Evolutionary conservation across 2,329 filamentous ascomycete genomes (phyloP).

Genomic region (Lithohypha guttulata): DNA sequence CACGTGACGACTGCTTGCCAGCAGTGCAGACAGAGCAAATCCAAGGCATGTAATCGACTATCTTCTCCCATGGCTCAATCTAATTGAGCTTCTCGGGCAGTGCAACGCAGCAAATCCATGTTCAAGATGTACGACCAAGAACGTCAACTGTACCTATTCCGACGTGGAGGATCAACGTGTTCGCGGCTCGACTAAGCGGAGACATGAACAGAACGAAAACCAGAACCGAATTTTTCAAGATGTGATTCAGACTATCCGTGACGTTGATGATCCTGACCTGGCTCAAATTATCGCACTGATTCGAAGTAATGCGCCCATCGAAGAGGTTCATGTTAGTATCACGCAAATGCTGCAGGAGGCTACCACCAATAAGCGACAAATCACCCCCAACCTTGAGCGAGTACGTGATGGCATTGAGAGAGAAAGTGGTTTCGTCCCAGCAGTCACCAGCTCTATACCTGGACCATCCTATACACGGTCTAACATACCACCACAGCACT

Average conservation of each 20-base stretch:
- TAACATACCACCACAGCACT: not conserved
- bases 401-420: too few species aligned
- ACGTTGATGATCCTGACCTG: constrained; percentile 22
- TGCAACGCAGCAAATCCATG: constrained; percentile 28
- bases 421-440: too few species aligned
- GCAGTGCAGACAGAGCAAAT: too few species aligned
- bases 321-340: constrained; percentile 23
- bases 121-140: constrained; percentile 25
- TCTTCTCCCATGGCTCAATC: too few species aligned
- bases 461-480: constrained; percentile 1
- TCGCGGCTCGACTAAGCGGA: constrained; percentile 29
- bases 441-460: too few species aligned
- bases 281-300: constrained; percentile 24
- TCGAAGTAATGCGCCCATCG: constrained; percentile 22
- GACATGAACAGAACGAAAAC: constrained; percentile 26
- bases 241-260: constrained; percentile 25
- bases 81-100: too few species aligned
- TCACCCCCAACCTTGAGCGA: too few species aligned
- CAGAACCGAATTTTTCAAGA: constrained; percentile 26
- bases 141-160: constrained; percentile 28
- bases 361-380: too few species aligned
- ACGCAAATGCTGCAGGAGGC: constrained; percentile 9
- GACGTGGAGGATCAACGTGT: constrained; percentile 29
- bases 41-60: too few species aligned
- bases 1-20: too few species aligned